phyloP scores from a whole-genome alignment of 2,329 filamentous ascomycete species.

The Fusarium sp. region DNA sequence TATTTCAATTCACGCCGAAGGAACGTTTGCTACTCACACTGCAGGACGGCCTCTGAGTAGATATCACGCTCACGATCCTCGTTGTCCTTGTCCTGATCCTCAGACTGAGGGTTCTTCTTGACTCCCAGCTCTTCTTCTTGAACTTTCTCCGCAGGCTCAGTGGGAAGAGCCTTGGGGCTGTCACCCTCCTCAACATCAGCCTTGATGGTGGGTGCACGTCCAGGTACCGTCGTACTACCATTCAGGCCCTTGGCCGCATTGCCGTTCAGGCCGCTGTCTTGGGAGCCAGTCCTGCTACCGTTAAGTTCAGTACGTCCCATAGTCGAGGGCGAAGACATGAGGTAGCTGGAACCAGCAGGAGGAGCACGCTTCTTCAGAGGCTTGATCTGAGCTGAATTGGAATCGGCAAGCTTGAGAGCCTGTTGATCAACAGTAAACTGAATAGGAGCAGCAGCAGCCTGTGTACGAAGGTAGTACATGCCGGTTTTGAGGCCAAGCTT shows the following conservation, averaged over 20 bases:
- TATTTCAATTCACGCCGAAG: neutral
- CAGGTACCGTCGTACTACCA: slow-evolving; percentile 73
- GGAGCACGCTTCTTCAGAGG: slow-evolving; percentile 75
- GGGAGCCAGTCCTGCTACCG: slow-evolving; percentile 62
- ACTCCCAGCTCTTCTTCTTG: slow-evolving; percentile 70
- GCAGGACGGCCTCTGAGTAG: slow-evolving; percentile 90
- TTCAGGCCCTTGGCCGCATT: slow-evolving; percentile 62
- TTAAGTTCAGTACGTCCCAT: slow-evolving; percentile 73
- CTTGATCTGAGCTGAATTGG: slow-evolving; percentile 73
- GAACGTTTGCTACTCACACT: slow-evolving; percentile 68
- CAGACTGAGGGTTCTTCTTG: slow-evolving; percentile 68
- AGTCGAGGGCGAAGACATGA: slow-evolving; percentile 66
- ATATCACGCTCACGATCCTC: slow-evolving; percentile 88
- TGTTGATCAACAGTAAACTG: slow-evolving; percentile 99
- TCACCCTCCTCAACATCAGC: slow-evolving; percentile 81
- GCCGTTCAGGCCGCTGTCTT: slow-evolving; percentile 60
- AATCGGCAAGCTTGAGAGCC: slow-evolving; percentile 87
- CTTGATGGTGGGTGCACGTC: slow-evolving; percentile 75
- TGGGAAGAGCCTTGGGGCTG: slow-evolving; percentile 79
- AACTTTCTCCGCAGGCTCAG: slow-evolving; percentile 71
- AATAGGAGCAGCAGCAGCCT: slow-evolving; percentile 95
- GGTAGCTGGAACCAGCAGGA: slow-evolving; percentile 57
- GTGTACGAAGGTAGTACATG: slow-evolving; percentile 99
- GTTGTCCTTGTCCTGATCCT: slow-evolving; percentile 77
- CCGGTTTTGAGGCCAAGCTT: slow-evolving; percentile 99